Evolutionary conservation across 2,329 filamentous ascomycete genomes (phyloP).

Genomic region (Septoria petroselini): DNA sequence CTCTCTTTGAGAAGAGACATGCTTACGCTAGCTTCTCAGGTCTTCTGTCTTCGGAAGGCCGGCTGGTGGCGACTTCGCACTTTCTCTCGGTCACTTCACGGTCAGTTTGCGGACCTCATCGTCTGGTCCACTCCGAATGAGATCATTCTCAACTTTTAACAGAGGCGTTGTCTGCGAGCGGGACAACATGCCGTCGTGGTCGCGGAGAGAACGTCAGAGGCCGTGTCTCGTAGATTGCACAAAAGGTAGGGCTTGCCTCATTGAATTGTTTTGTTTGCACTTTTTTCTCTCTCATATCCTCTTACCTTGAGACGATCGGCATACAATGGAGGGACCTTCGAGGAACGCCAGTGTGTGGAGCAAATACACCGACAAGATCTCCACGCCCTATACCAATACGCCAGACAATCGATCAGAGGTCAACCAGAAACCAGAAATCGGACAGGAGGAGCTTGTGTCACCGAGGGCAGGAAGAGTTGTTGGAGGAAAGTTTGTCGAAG

Average conservation of each 20-base stretch:
- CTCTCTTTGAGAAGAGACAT: background rate
- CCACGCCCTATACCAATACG: slow-evolving; percentile 23
- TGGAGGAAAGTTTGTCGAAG: slow-evolving; percentile 41
- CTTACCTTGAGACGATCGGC: background rate
- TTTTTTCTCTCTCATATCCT: background rate
- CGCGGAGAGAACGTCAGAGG: slow-evolving; percentile 6
- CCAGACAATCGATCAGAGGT: slow-evolving; percentile 29
- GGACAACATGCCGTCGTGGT: slow-evolving; percentile 18
- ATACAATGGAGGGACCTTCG: slow-evolving; percentile 23
- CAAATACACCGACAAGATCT: slow-evolving; percentile 23
- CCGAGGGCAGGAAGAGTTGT: slow-evolving; percentile 38
- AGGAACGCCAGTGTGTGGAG: slow-evolving; percentile 26
- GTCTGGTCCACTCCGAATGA: slow-evolving; percentile 18
- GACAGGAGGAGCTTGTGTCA: slow-evolving; percentile 22
- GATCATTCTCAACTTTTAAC: slow-evolving; percentile 25
- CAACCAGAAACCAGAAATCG: slow-evolving; percentile 8
- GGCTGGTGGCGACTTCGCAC: slow-evolving; percentile 22
- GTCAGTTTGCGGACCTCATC: slow-evolving; percentile 23
- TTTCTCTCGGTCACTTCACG: slow-evolving; percentile 25
- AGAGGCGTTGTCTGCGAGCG: slow-evolving; percentile 5
- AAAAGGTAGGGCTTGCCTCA: slow-evolving; percentile 25
- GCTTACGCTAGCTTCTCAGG: background rate
- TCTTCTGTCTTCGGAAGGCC: slow-evolving; percentile 7
- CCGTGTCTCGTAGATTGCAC: slow-evolving; percentile 13
- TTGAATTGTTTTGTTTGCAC: slow-evolving; percentile 7